Evolutionary conservation across 2,329 filamentous ascomycete species (phyloP).

Genomic region (Nigrospora oryzae): DNA sequence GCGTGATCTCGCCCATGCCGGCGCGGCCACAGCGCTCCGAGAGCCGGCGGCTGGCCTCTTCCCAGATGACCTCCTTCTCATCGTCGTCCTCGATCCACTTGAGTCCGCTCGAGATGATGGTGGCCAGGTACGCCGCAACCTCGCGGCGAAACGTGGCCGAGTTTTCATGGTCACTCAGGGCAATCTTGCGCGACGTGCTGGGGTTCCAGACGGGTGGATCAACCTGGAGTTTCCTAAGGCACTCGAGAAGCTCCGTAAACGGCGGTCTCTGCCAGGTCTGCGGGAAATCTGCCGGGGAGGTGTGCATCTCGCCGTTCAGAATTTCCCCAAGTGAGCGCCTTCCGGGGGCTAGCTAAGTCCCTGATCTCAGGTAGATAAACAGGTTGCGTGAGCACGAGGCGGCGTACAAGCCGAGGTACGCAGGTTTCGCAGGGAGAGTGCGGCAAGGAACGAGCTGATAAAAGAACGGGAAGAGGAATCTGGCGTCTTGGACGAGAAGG

Average conservation of each 20-base stretch:
- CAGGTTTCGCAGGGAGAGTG: too few relatives aligned
- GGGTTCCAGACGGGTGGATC: constrained; percentile 62
- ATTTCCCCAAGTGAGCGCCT: too few relatives aligned
- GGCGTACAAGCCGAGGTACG: too few relatives aligned
- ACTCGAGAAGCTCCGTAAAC: constrained; percentile 52
- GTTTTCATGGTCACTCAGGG: constrained; percentile 31
- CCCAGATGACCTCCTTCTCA: constrained; percentile 63
- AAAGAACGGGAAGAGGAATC: too few relatives aligned
- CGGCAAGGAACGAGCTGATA: too few relatives aligned
- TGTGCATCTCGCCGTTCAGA: constrained; percentile 13
- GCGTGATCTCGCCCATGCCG: constrained; percentile 50
- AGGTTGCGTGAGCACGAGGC: too few relatives aligned
- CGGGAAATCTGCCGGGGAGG: constrained; percentile 56
- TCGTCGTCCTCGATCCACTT: constrained; percentile 62
- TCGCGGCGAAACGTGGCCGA: constrained; percentile 35
- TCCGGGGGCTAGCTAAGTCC: too few relatives aligned
- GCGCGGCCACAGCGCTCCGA: constrained; percentile 78
- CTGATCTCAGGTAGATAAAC: too few relatives aligned
- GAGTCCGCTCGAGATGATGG: constrained; percentile 59
- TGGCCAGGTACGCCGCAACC: constrained; percentile 58
- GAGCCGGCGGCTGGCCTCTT: constrained; percentile 68
- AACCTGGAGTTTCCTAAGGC: constrained; percentile 58
- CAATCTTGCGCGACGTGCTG: constrained; percentile 29
- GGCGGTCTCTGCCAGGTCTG: constrained; percentile 72
- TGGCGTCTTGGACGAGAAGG: too few relatives aligned